A percentile compares a stretch with the other conserved stretches of the same genome.
Evolutionary conservation across 164 flowering plant species (phyloP).

Genomic region (Piper betle): DNA sequence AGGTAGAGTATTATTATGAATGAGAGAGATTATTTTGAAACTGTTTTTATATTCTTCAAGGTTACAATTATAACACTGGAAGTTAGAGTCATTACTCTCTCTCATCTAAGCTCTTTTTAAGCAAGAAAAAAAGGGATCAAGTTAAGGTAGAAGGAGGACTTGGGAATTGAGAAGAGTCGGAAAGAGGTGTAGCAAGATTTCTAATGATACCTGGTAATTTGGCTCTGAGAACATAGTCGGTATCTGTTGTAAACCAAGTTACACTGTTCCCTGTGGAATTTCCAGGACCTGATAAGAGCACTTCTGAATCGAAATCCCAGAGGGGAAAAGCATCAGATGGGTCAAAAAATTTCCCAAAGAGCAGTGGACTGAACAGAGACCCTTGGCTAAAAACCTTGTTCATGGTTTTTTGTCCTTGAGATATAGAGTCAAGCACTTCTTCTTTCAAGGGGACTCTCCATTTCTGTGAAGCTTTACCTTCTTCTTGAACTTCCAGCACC

Average conservation of each 20-base stretch:
- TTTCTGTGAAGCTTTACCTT: slow-evolving; percentile 48
- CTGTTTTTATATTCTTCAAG: no score
- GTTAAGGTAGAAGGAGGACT: background rate
- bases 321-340: slow-evolving; percentile 93
- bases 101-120: no score
- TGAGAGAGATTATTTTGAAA: no score
- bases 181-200: background rate
- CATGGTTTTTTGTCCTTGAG: slow-evolving; percentile 22
- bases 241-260: slow-evolving; percentile 62
- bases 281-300: slow-evolving; percentile 30
- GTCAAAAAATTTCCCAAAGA: slow-evolving; percentile 82
- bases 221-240: slow-evolving; percentile 51
- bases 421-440: slow-evolving; percentile 35
- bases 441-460: slow-evolving; percentile 64
- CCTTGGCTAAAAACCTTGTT: slow-evolving; percentile 51
- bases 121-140: background rate
- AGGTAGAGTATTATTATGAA: no score
- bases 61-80: no score
- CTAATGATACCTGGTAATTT: slow-evolving; percentile 44
- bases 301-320: slow-evolving; percentile 77
- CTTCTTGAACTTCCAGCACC: slow-evolving; percentile 47
- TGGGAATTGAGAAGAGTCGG: background rate
- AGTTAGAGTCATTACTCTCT: no score
- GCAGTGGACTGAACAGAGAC: slow-evolving; percentile 66
- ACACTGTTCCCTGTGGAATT: slow-evolving; percentile 28